Evolutionary conservation across 768 basidiomycete species (phyloP), one percentile per base, ranked within the genome.

Genomic region (Phylloporus rhodoxanthus): DNA sequence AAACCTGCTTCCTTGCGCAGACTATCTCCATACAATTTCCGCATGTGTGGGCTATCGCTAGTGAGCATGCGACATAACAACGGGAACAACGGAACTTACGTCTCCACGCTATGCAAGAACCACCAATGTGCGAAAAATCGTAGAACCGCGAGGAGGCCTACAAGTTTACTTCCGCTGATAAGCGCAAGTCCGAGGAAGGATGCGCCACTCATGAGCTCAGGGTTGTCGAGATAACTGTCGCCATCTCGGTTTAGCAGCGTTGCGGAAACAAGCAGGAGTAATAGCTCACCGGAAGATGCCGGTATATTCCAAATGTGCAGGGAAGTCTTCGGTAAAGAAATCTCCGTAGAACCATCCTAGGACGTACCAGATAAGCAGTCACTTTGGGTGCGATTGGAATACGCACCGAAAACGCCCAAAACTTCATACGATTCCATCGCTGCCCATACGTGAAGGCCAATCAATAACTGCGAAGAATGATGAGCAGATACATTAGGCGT

Each of bases 271-370:
- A 15, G 23, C 14, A 14, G 28, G 14, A 32, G 17, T 43, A 47
- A 41, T 30, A 34, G 58, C 72, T 43, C 60, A 92, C 82, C 95
- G 83, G 70, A 95, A 99, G 57, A 99, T 97, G 28, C 96, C 96
- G 45, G 92, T 94, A 65, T 98, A 98, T 51, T 94, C 91, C 8
- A 98, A 72, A 52, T 89, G 81, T 0, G 87, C 72, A 4, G 95
- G 91, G 67, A 90, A 94, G 54, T 92, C 87, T 59, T 95, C 91
- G 70, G 94, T 86, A 75, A 94, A 94, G 71, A 95, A 95, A 69
- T 95, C 91, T 20, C 92, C 93, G 58, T 96, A 99, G 71, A 97
- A 94, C 96, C 96, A 99, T 21, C 96, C 91, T 92, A 50, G 13
- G 20, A 13, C 19, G 34, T 29, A 9, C 26, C 13, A 10, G 41